Conservation (phyloP, 2,329 filamentous ascomycete species). For the Diatrype stigma region DNA sequence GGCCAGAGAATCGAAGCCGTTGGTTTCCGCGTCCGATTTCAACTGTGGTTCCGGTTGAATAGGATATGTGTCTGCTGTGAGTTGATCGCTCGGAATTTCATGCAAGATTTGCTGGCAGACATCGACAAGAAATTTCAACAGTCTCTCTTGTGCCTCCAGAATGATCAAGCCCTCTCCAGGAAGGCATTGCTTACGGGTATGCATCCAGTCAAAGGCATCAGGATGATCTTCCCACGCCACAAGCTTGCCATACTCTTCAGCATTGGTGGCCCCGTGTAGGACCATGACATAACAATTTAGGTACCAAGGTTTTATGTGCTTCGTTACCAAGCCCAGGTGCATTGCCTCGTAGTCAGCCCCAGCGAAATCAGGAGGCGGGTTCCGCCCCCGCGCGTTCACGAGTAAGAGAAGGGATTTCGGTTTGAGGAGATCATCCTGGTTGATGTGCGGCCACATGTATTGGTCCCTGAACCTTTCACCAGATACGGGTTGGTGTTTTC, state of each 20-base stretch:
- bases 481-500: neutral
- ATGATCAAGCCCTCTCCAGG: constrained; percentile 45
- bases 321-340: constrained; percentile 23
- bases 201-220: constrained; percentile 35
- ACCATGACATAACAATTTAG: constrained; percentile 31
- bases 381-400: constrained; percentile 46
- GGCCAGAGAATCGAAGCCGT: constrained; percentile 34
- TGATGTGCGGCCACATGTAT: constrained; percentile 49
- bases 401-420: constrained; percentile 43
- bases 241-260: constrained; percentile 33
- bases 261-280: constrained; percentile 23
- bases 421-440: constrained; percentile 49
- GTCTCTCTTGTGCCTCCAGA: constrained; percentile 46
- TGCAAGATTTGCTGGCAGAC: constrained; percentile 46
- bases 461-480: neutral
- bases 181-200: constrained; percentile 30
- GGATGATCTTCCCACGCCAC: constrained; percentile 28
- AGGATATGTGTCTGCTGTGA: constrained; percentile 26
- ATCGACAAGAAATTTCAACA: constrained; percentile 44
- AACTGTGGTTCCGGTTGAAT: constrained; percentile 34
- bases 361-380: constrained; percentile 44
- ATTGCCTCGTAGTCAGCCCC: constrained; percentile 36
- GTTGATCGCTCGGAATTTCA: constrained; percentile 35
- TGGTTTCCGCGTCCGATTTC: constrained; percentile 24
- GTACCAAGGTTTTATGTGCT: constrained; percentile 21